Conservation (phyloP, 164 flowering plant species). For the Paratinospora sagittata region DNA sequence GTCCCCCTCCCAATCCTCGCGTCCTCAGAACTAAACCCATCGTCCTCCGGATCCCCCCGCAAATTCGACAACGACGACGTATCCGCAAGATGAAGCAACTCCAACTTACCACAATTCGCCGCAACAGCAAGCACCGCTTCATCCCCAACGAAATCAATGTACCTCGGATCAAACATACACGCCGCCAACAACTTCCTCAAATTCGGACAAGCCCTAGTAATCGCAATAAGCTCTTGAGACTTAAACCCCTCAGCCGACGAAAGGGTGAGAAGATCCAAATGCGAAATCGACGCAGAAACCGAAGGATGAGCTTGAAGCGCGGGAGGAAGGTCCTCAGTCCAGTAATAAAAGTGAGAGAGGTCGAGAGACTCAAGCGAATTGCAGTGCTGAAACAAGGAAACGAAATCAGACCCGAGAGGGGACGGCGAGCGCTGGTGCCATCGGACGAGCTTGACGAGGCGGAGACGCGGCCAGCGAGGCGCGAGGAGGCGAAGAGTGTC, state of each 20-base stretch:
- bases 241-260: conserved; percentile 70
- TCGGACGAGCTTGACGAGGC: conserved; percentile 58
- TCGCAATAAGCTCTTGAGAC: conserved; percentile 46
- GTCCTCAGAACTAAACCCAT: conserved; percentile 41
- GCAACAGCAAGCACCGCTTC: conserved; percentile 49
- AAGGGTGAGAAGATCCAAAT: conserved; percentile 43
- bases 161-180: conserved; percentile 78
- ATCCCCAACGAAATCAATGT: conserved; percentile 68
- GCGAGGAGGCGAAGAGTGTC: conserved; percentile 39
- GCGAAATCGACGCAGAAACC: conserved; percentile 28
- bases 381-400: conserved; percentile 34
- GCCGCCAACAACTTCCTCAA: conserved; percentile 41
- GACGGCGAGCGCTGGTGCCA: conserved; percentile 72
- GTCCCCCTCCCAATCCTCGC: conserved; percentile 39
- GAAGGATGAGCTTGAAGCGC: conserved; percentile 37
- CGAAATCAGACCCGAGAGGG: conserved; percentile 51
- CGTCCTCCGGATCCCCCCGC: conserved; percentile 37
- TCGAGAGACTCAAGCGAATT: conserved; percentile 38
- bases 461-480: conserved; percentile 45
- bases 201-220: conserved; percentile 51
- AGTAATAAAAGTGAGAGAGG: conserved; percentile 71
- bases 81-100: conserved; percentile 60
- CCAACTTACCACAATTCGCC: conserved; percentile 42
- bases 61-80: conserved; percentile 32
- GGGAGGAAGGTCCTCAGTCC: conserved; percentile 77